A percentile compares a stretch with the other conserved stretches of the same genome.
These are phyloP conservation scores for Periconia sp. DNA, from an alignment of 2,329 filamentous ascomycete species.

Conservation along the genomic window DNA sequence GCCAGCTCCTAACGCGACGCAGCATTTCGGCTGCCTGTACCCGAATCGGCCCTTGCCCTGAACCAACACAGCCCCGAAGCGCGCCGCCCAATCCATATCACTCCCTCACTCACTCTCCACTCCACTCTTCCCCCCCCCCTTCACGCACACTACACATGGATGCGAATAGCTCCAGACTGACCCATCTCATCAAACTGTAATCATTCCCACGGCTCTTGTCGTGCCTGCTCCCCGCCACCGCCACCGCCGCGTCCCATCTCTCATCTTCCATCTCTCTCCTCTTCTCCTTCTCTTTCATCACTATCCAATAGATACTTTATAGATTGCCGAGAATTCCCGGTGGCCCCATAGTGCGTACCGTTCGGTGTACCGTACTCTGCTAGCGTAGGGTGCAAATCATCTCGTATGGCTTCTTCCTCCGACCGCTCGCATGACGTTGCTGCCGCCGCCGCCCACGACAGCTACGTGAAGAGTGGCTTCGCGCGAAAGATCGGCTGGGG, in stretches of 20 bases:
- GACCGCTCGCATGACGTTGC: slow-evolving; percentile 8
- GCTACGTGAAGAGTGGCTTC: slow-evolving; percentile 41
- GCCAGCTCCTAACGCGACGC: too few relatives aligned
- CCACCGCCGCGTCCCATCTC: too few relatives aligned
- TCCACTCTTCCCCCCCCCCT: background rate
- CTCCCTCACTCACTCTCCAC: too few relatives aligned
- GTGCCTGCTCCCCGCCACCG: too few relatives aligned
- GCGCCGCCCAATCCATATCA: too few relatives aligned
- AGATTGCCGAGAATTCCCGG: background rate
- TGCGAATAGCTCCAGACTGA: background rate
- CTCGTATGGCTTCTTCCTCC: background rate
- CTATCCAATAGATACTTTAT: too few relatives aligned
- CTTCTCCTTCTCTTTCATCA: too few relatives aligned
- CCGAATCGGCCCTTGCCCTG: background rate
- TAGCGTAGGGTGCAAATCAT: too few relatives aligned
- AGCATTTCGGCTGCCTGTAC: background rate
- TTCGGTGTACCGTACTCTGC: too few relatives aligned
- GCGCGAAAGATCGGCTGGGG: slow-evolving; percentile 50
- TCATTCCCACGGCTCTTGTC: background rate
- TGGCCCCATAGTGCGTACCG: background rate
- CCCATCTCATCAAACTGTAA: background rate
- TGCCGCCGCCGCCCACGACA: slow-evolving; percentile 13
- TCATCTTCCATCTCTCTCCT: too few relatives aligned
- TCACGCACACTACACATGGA: too few relatives aligned
- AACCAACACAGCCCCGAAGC: background rate